Base-by-base conservation (phyloP, 768 basidiomycete genomes). In the Panaeolus papilionaceus region DNA sequence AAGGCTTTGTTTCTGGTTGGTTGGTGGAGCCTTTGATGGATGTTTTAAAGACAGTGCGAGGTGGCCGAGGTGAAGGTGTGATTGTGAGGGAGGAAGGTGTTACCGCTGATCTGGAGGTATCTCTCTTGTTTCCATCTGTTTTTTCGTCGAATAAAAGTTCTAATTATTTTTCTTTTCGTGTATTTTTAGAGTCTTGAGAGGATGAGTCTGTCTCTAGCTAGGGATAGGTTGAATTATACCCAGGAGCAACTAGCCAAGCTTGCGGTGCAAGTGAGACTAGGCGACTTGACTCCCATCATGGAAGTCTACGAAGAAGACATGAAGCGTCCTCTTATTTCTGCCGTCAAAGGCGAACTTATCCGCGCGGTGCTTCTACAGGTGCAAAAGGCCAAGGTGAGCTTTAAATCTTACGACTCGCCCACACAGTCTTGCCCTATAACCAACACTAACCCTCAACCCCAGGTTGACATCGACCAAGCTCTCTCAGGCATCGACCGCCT, bases 391-490 rank as follows among this genome's bases (percentile, higher is more conserved):
- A 99, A 98, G 83, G 95, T 92, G 23, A 4, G 74, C 67, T 39
- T 64, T 66, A 51, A 26, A 51, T 51, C 12, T 51, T 26, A 23
- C 47, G 12, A 51, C 26, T 51, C 47, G 20, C 47, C 20, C 47
- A 51, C 47, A 12, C 11, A 10, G 33, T 58, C 11, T 28, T 33
- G 54, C 28, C 54, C 26, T 33, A 16, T 4, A 16, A 11, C 28
- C 54, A 58, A 18, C 0, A 20, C 61, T 67, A 14, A 61, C 11
- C 38, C 26, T 42, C 16, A 23, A n/a, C 45, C 33, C 42, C 11
- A 95, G 93, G 94, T 96, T 67, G 97, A 98, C 77, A 89, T 98
- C 64, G 93, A 96, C 69, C 89, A 96, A 77, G 92, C 96, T 0
- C 82, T 98, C 47, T 83, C 89, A 9, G 96, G 96, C 6, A 96